Conservation (phyloP, 139 green algal species). For the Volvox reticuliferus region DNA sequence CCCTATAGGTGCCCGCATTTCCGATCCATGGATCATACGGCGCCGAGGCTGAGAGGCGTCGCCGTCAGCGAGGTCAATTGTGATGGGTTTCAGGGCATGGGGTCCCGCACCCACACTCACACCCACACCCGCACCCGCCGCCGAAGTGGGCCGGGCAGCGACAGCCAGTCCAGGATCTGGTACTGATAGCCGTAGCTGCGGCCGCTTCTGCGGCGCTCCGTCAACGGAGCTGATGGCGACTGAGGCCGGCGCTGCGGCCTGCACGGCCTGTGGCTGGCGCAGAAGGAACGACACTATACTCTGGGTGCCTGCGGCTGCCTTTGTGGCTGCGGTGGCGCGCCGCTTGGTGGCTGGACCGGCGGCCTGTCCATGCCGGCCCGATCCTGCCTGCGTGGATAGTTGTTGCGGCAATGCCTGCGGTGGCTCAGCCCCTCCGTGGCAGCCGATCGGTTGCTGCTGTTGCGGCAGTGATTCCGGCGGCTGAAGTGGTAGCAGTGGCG, state of each 20-base stretch:
- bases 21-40: no score
- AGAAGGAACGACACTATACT: conserved; percentile 14
- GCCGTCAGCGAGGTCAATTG: conserved; percentile 19
- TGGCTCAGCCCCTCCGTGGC: not conserved
- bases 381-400: not conserved
- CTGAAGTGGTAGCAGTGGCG: not conserved
- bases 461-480: not conserved
- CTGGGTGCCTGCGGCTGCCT: not conserved
- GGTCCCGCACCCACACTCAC: not conserved
- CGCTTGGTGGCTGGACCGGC: not conserved
- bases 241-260: not conserved
- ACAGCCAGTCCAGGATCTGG: not conserved
- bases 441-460: not conserved
- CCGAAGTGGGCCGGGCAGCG: not conserved
- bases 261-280: not conserved
- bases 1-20: no score
- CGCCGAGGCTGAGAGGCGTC: not conserved
- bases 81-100: not conserved
- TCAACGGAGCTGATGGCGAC: not conserved
- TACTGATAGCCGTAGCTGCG: not conserved
- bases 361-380: not conserved
- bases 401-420: not conserved
- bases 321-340: not conserved
- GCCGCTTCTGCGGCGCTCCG: not conserved
- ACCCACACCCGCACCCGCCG: not conserved